Conservation (phyloP, 768 basidiomycete genomes). For the Hygrocybe punicea region DNA sequence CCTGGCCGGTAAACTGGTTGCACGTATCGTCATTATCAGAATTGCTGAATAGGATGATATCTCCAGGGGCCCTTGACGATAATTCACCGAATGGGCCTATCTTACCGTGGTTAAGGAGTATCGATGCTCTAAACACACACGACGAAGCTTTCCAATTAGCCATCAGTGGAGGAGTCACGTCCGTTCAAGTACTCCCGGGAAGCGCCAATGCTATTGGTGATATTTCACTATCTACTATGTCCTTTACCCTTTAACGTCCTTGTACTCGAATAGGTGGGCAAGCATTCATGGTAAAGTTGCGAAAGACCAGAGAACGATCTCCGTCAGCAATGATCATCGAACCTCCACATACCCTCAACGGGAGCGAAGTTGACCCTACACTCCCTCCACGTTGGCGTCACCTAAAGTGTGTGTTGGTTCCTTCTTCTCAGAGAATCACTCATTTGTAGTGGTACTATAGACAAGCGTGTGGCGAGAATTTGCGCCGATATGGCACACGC, state of each 20-base stretch:
- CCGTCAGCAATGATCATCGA: constrained; percentile 82
- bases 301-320: constrained; percentile 72
- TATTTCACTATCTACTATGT: neutral
- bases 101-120: constrained; percentile 72
- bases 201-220: constrained; percentile 71
- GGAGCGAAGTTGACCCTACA: constrained; percentile 37
- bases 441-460: constrained; percentile 24
- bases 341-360: constrained; percentile 64
- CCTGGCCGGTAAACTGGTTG: constrained; percentile 32
- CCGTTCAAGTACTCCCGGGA: constrained; percentile 78
- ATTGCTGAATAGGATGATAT: neutral
- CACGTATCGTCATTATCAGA: neutral
- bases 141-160: constrained; percentile 71
- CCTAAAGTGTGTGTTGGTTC: constrained; percentile 56
- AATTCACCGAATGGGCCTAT: constrained; percentile 68
- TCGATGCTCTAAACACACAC: constrained; percentile 85
- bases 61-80: constrained; percentile 50
- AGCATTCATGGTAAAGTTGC: constrained; percentile 81
- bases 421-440: neutral
- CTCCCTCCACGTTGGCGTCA: constrained; percentile 67
- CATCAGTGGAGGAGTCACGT: constrained; percentile 86
- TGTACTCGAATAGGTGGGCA: constrained; percentile 61
- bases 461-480: constrained; percentile 61
- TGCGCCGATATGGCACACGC: constrained; percentile 50
- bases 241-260: neutral